Evolutionary conservation across 768 basidiomycete genomes (phyloP).

Genomic region (Lactarius psammicola): DNA sequence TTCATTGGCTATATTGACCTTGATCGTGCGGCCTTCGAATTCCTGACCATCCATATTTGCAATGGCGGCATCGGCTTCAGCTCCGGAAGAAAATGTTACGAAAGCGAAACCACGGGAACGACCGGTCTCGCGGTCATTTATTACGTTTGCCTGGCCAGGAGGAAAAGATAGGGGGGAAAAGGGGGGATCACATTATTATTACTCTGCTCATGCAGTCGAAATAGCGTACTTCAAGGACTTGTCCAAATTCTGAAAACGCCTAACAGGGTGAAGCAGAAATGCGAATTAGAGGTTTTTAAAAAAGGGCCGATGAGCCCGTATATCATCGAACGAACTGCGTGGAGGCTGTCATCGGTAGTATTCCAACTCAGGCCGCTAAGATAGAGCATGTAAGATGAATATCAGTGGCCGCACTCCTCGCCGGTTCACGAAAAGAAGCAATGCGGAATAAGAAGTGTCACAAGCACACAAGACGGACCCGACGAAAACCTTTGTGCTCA

Average conservation of each 20-base stretch:
- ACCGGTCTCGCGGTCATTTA: slow-evolving; percentile 97
- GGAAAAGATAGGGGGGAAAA: slow-evolving; percentile 23
- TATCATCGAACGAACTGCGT: slow-evolving; percentile 72
- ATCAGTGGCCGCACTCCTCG: slow-evolving; percentile 46
- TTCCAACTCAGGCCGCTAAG: slow-evolving; percentile 91
- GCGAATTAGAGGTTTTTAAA: slow-evolving; percentile 30
- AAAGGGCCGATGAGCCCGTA: slow-evolving; percentile 33
- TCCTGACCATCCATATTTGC: slow-evolving; percentile 78
- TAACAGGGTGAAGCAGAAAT: slow-evolving; percentile 51
- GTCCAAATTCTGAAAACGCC: slow-evolving; percentile 82
- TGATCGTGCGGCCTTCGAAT: slow-evolving; percentile 88
- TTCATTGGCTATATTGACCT: slow-evolving; percentile 79
- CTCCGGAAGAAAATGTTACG: slow-evolving; percentile 62
- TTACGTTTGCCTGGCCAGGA: slow-evolving; percentile 78
- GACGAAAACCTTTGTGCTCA: slow-evolving; percentile 86
- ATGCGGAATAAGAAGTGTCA: slow-evolving; percentile 38
- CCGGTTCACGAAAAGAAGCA: slow-evolving; percentile 44
- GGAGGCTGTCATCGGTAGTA: slow-evolving; percentile 89
- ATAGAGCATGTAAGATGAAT: slow-evolving; percentile 39
- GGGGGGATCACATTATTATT: slow-evolving; percentile 25
- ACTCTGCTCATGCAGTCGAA: slow-evolving; percentile 31
- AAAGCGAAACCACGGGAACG: slow-evolving; percentile 97
- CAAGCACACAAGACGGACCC: slow-evolving; percentile 77
- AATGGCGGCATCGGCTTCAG: slow-evolving; percentile 82
- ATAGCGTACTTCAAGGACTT: slow-evolving; percentile 87